Base-by-base conservation (phyloP, 208 protist genomes). In the Crithidia bombi region DNA sequence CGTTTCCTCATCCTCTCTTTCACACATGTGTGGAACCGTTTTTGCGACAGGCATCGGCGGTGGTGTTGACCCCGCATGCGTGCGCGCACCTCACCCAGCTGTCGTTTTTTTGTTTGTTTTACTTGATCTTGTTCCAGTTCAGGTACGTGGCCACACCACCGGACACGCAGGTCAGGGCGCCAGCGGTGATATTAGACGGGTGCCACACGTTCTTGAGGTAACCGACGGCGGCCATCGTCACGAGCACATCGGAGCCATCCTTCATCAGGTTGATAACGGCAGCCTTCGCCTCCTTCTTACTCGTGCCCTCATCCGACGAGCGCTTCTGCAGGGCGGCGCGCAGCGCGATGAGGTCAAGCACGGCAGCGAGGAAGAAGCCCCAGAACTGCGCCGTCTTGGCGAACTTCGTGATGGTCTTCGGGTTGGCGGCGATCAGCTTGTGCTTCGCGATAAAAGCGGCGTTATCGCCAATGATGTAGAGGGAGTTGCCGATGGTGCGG, bases 381-480 rank as follows among this genome's bases (percentile, higher is more conserved):
- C 88, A 97, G 88, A 97, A 97, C 84, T 97, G 93, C 2, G 87
- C 91, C 12, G 90, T 74, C 81, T 96, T 96, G 21, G 85, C 79
- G 69, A 72, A 72, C 69, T 79, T 81, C 50, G 83, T 79, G 56
- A 89, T 74, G 26, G 17, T 26, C 79, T 91, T 90, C 26, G 82
- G 51, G 46, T 90, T 67, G 36, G 73, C 56, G 12, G 69, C 38
- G 46, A 96, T 67, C 26, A 97, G 79, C 75, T 83, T 83, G 67
- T 89, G 82, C 77, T 93, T 92, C 46, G 85, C 76, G 43, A 96
- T 80, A 79, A 91, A 97, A 58, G 86, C 85, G 64, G 78, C 65
- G 78, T 97, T 97, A 77, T 97, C 93, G 30, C 90, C 89, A 25
- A 97, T 57, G 51, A 97, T 90, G 77, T 97, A 97, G 50, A 95